Evolutionary conservation across 2,329 filamentous ascomycete species (phyloP).

Genomic region (Dactylonectria macrodidyma): DNA sequence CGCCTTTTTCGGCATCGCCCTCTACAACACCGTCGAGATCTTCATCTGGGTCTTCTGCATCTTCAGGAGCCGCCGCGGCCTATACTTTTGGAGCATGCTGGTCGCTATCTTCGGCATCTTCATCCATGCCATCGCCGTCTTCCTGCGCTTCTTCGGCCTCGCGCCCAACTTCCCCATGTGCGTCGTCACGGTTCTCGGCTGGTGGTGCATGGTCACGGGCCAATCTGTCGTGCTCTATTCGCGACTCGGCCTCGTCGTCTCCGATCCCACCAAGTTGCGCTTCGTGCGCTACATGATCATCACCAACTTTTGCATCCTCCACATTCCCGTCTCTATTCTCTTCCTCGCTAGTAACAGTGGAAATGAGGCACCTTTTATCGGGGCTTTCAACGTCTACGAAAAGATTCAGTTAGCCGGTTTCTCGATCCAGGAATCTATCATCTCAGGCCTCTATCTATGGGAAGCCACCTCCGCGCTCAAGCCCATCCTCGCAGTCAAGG

Average conservation of each 20-base stretch:
- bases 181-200: background rate
- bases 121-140: background rate
- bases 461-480: background rate
- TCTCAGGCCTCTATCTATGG: background rate
- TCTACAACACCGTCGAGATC: background rate
- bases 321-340: background rate
- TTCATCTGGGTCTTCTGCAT: background rate
- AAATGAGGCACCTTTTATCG: background rate
- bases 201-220: background rate
- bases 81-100: background rate
- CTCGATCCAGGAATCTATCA: background rate
- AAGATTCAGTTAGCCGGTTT: background rate
- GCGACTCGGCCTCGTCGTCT: background rate
- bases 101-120: background rate
- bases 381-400: background rate
- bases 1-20: background rate
- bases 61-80: background rate
- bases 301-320: conserved; percentile 1
- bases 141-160: background rate
- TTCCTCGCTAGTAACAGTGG: background rate
- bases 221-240: background rate
- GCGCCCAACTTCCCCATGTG: background rate
- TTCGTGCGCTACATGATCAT: background rate
- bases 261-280: background rate
- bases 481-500: background rate